phyloP scores from a whole-genome alignment of 257 asterid genomes.

The Nyctanthes arbortristis region DNA sequence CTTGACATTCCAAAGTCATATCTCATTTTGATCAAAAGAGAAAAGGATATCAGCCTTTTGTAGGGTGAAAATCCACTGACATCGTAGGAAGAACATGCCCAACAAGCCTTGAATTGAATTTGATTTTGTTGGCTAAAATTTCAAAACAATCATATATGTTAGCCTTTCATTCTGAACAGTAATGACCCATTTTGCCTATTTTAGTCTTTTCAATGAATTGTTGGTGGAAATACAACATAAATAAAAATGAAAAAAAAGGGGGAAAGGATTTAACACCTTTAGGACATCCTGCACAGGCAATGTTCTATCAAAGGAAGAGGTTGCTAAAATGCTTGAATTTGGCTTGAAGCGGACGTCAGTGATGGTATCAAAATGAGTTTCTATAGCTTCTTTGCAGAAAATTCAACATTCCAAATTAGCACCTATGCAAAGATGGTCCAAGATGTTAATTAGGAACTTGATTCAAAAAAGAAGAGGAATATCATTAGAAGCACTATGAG shows the following conservation, averaged over 20 bases:
- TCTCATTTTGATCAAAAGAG: slow-evolving; percentile 45
- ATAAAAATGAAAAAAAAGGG: not conserved
- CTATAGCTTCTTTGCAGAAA: slow-evolving; percentile 1
- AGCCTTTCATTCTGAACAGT: too few relatives aligned
- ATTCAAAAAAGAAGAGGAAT: not conserved
- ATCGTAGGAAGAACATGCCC: slow-evolving; percentile 46
- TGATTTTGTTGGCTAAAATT: slow-evolving; percentile 29
- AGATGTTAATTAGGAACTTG: not conserved
- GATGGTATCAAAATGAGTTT: slow-evolving; percentile 36
- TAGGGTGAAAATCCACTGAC: slow-evolving; percentile 56
- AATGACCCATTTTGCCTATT: too few relatives aligned
- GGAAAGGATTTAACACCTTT: slow-evolving; percentile 31
- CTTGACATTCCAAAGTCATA: slow-evolving; percentile 42
- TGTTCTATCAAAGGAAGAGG: slow-evolving; percentile 48
- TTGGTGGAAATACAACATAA: not conserved
- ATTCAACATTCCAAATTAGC: slow-evolving; percentile 31
- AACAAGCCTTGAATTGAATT: slow-evolving; percentile 23
- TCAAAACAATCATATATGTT: slow-evolving; percentile 4
- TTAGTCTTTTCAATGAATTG: too few relatives aligned
- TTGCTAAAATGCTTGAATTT: slow-evolving; percentile 45
- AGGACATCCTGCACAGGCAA: slow-evolving; percentile 48
- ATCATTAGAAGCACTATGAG: slow-evolving; percentile 5
- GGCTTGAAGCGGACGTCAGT: slow-evolving; percentile 50
- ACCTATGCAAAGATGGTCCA: slow-evolving; percentile 33
- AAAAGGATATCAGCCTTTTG: slow-evolving; percentile 31